Evolutionary conservation across 371 early-diverging fungal species (phyloP).

Genomic region (Mucor plumbeus): DNA sequence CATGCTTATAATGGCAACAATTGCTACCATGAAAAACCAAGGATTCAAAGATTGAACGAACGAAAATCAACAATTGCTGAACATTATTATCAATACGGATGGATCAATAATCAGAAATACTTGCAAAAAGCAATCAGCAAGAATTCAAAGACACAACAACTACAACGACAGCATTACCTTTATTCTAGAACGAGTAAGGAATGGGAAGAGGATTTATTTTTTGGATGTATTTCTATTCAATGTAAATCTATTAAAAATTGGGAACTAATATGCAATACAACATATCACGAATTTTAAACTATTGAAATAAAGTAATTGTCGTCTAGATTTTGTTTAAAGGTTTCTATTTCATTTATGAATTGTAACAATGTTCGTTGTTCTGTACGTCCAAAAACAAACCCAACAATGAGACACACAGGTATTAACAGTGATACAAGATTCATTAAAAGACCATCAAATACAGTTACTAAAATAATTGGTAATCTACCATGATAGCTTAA

Average conservation of each 20-base stretch:
- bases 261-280: conserved; percentile 13
- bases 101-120: background rate
- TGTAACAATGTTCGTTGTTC: conserved; percentile 29
- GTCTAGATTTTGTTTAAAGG: background rate
- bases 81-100: background rate
- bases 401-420: conserved; percentile 29
- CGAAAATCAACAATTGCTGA: background rate
- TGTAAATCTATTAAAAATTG: conserved; percentile 15
- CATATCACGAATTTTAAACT: conserved; percentile 14
- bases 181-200: background rate
- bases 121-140: background rate
- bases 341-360: conserved; percentile 29
- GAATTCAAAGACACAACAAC: background rate
- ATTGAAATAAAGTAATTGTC: background rate
- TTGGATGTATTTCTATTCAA: conserved; percentile 9
- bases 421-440: background rate
- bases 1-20: background rate
- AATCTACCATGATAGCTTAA: conserved; percentile 3
- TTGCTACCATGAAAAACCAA: background rate
- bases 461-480: conserved; percentile 13
- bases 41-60: conserved; percentile 4
- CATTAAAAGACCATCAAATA: conserved; percentile 20
- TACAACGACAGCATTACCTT: background rate
- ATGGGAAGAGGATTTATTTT: conserved; percentile 12
- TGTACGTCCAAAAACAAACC: conserved; percentile 35